A percentile compares a stretch with the other conserved stretches of the same genome.
Evolutionary conservation across 2,329 filamentous ascomycete species (phyloP).

Genomic region (Dactylonectria estremocensis): DNA sequence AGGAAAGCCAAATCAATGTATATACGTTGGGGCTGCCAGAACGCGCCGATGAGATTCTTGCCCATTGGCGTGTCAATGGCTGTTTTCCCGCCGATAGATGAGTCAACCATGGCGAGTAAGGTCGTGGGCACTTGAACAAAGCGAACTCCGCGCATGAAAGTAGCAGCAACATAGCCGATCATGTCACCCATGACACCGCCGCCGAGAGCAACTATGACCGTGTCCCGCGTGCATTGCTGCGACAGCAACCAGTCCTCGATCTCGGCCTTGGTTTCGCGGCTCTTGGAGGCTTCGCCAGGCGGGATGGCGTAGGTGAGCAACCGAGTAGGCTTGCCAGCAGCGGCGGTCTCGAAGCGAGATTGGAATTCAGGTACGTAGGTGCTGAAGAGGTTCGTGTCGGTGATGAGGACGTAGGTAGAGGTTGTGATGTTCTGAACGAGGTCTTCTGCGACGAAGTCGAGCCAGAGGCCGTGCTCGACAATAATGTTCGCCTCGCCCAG

Average conservation of each 20-base stretch:
- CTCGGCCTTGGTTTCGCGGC: conserved; percentile 91
- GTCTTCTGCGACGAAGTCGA: conserved; percentile 84
- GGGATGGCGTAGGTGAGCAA: conserved; percentile 90
- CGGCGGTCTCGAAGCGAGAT: conserved; percentile 52
- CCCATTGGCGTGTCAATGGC: conserved; percentile 96
- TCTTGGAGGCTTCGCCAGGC: conserved; percentile 94
- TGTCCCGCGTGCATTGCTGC: conserved; percentile 94
- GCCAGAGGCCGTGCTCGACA: conserved; percentile 93
- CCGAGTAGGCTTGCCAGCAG: conserved; percentile 63
- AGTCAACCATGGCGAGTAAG: conserved; percentile 97
- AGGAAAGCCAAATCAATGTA: conserved; percentile 96
- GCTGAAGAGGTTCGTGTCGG: conserved; percentile 90
- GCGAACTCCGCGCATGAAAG: conserved; percentile 97
- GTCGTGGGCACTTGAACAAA: conserved; percentile 98
- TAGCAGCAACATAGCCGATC: conserved; percentile 97
- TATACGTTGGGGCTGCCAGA: conserved; percentile 95
- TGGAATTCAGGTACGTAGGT: conserved; percentile 87
- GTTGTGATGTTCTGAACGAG: conserved; percentile 83
- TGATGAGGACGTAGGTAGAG: conserved; percentile 96
- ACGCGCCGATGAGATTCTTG: conserved; percentile 95
- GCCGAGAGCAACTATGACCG: conserved; percentile 93
- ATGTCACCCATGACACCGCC: conserved; percentile 98
- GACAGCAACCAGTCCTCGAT: conserved; percentile 98
- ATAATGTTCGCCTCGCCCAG: conserved; percentile 92
- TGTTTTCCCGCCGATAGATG: conserved; percentile 97